phyloP scores from a whole-genome alignment of 2,329 filamentous ascomycete genomes.

The Xenoacremonium recifei region DNA sequence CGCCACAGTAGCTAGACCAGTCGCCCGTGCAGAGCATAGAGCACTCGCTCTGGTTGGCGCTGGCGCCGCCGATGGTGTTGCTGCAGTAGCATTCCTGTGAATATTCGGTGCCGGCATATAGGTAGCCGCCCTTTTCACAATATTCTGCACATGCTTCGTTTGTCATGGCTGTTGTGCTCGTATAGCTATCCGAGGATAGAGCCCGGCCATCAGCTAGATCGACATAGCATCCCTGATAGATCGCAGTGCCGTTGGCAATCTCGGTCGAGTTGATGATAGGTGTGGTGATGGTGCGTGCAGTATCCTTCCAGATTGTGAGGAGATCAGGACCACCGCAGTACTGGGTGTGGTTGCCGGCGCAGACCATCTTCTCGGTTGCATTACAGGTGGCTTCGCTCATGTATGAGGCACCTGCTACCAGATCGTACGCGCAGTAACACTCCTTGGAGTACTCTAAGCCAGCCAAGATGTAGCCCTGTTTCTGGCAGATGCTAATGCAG shows the following conservation, averaged over 20 bases:
- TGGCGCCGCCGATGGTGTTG: conserved; percentile 15
- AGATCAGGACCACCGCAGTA: conserved; percentile 18
- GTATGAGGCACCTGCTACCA: conserved; percentile 16
- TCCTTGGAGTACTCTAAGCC: conserved; percentile 19
- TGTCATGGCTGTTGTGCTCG: conserved; percentile 19
- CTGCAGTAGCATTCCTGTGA: conserved; percentile 33
- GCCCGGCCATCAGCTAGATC: conserved; percentile 14
- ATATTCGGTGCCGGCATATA: conserved; percentile 36
- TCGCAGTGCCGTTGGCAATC: conserved; percentile 15
- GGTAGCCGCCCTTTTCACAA: conserved; percentile 27
- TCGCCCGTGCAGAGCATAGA: conserved; percentile 25
- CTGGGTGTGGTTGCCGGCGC: conserved; percentile 18
- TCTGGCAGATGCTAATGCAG: conserved; percentile 18
- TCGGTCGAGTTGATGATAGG: conserved; percentile 14
- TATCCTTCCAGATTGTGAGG: conserved; percentile 21
- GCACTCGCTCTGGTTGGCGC: conserved; percentile 19
- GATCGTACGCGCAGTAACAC: conserved; percentile 17
- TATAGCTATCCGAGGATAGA: conserved; percentile 14
- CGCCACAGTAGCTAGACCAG: conserved; percentile 21
- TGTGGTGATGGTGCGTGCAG: conserved; percentile 13
- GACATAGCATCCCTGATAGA: conserved; percentile 18
- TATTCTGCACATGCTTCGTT: conserved; percentile 27
- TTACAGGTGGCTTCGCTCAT: conserved; percentile 12
- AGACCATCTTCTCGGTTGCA: conserved; percentile 17
- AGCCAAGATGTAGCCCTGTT: conserved; percentile 17